Evolutionary conservation across 2,329 filamentous ascomycete species (phyloP).

Genomic region (Periglandula ipomoeae): DNA sequence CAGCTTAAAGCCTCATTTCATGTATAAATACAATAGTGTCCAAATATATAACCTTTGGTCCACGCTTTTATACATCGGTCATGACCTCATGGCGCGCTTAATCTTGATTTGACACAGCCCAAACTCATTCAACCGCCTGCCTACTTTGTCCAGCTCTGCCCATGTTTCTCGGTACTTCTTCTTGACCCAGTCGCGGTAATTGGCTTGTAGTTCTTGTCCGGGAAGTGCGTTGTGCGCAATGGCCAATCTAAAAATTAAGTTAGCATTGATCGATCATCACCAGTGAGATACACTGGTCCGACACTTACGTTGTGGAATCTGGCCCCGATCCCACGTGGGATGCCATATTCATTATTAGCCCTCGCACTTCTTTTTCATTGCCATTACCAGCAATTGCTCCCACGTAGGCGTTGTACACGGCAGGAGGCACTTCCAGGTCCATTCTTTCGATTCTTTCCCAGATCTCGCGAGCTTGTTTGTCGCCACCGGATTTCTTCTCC

Average conservation of each 20-base stretch:
- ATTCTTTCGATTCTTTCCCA: constrained; percentile 64
- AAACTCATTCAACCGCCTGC: constrained; percentile 33
- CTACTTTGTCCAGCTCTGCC: constrained; percentile 51
- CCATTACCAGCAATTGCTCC: constrained; percentile 67
- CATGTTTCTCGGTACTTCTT: constrained; percentile 59
- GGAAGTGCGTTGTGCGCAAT: constrained; percentile 67
- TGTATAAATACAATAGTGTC: constrained; percentile 13
- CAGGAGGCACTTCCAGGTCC: constrained; percentile 67
- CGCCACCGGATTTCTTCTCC: constrained; percentile 50
- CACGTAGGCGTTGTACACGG: constrained; percentile 68
- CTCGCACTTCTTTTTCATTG: constrained; percentile 57
- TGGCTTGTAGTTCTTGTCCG: constrained; percentile 53
- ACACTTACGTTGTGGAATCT: constrained; percentile 61
- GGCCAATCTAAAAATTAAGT: constrained; percentile 47
- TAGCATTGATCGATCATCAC: background rate
- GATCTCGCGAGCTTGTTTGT: constrained; percentile 53
- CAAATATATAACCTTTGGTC: constrained; percentile 12
- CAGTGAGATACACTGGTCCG: too few species aligned
- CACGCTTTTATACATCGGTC: constrained; percentile 23
- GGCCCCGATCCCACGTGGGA: constrained; percentile 56
- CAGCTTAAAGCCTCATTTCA: constrained; percentile 19
- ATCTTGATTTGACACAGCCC: constrained; percentile 42
- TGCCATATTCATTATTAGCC: constrained; percentile 58
- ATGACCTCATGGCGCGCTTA: constrained; percentile 37
- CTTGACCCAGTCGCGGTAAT: constrained; percentile 67